Base-by-base conservation (phyloP, 2,329 filamentous ascomycete genomes). In the Xylariaceae sp. region DNA sequence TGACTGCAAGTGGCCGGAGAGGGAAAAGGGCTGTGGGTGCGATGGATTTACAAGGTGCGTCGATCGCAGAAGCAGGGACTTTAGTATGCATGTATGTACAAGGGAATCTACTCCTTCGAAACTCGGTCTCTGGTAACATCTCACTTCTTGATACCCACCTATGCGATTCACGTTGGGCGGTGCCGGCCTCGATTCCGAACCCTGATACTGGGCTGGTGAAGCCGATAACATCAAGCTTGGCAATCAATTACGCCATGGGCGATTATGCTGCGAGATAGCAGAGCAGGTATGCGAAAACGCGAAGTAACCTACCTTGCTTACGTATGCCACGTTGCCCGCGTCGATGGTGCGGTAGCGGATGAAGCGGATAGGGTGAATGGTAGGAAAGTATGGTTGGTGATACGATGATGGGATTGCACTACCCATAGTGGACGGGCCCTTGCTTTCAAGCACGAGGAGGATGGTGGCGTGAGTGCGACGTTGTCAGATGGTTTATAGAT, bases 61-160 rank as follows among this genome's bases (percentile, higher is more conserved):
- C 54, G 56, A 59, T 53, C 54, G 40, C 51, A 37, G 55, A 57
- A 59, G 54, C 53, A 59, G 56, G 56, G 60, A 55, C 57, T 37
- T 37, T 7, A 37, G 6, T 37, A 37, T 37, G 14, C 3, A n/a
- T n/a, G n/a, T n/a, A n/a, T n/a, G n/a, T 37, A 12, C 14, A 26
- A 26, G 32, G 7, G 12, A 37, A 37, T 14, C 14, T 12, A 37
- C 32, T 7, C 32, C 7, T 37, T 16, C 3, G 32, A 14, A 16
- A 37, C 12, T 37, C 12, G 32, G 32, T 37, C 32, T 29, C 26
- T 29, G 26, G 26, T 29, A 29, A 16, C 12, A 16, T 37, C 14
- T 37, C 14, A 12, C 32, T 37, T 37, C 32, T 37, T 37, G 5
- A 12, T n/a, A n/a, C n/a, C n/a, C n/a, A n/a, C n/a, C 4, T 26